Evolutionary conservation across 1,284 basidiomycete species (phyloP).

Genomic region (Cutaneotrichosporon mucoides): DNA sequence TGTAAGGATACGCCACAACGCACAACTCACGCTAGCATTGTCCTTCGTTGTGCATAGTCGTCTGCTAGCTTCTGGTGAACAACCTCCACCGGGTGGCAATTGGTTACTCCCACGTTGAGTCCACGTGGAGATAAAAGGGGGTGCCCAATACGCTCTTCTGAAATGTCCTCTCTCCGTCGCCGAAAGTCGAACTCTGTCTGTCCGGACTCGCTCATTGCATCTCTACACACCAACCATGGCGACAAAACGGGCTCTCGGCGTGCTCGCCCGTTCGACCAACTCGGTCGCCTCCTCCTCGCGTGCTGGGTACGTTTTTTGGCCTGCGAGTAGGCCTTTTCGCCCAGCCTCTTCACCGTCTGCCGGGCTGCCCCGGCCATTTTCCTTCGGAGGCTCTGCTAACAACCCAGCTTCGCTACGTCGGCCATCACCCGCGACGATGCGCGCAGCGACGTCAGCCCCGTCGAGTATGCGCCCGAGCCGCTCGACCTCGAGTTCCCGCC

Average conservation of each 20-base stretch:
- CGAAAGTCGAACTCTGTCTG: neutral
- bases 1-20: no score
- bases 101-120: no score
- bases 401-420: neutral
- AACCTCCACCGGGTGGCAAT: no score
- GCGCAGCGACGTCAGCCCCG: neutral
- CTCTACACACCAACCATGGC: slow-evolving; percentile 8
- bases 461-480: neutral
- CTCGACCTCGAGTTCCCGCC: slow-evolving; percentile 6
- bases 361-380: no score
- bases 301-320: slow-evolving; percentile 1
- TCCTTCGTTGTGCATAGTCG: no score
- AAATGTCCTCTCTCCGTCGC: neutral
- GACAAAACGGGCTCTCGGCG: slow-evolving; percentile 13
- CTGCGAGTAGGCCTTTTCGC: no score
- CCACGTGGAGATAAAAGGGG: neutral
- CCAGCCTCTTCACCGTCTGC: slow-evolving; percentile 50
- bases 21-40: no score
- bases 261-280: slow-evolving; percentile 7
- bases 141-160: neutral
- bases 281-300: slow-evolving; percentile 12
- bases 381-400: no score
- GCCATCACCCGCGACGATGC: neutral
- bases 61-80: no score
- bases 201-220: no score